These are phyloP conservation scores for Entomortierella chlamydospora DNA, from an alignment of 192 early-diverging fungal genomes.

Conservation along the genomic window DNA sequence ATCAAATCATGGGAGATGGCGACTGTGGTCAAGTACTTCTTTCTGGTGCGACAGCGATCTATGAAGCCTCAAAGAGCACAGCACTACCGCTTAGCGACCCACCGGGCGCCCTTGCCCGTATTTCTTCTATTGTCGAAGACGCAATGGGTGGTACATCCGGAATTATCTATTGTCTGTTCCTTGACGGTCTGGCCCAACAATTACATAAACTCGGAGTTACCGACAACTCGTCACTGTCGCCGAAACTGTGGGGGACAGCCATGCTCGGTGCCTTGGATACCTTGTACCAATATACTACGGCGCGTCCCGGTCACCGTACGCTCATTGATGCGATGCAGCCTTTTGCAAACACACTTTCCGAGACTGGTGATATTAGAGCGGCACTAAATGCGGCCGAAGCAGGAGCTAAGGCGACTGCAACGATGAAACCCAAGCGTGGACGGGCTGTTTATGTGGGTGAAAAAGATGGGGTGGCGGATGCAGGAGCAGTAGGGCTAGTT, in stretches of 20 bases:
- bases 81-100: slow-evolving; percentile 59
- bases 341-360: slow-evolving; percentile 64
- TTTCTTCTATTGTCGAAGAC: slow-evolving; percentile 77
- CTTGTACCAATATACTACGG: slow-evolving; percentile 73
- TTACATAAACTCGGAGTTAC: slow-evolving; percentile 42
- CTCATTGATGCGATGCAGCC: slow-evolving; percentile 78
- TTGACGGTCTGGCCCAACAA: slow-evolving; percentile 70
- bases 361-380: slow-evolving; percentile 53
- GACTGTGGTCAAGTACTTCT: slow-evolving; percentile 84
- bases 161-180: slow-evolving; percentile 82
- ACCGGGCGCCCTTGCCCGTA: slow-evolving; percentile 62
- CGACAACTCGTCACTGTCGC: slow-evolving; percentile 21
- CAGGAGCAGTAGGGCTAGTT: slow-evolving; percentile 72
- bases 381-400: slow-evolving; percentile 64
- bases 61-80: slow-evolving; percentile 54
- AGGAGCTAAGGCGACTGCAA: slow-evolving; percentile 66
- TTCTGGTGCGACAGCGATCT: slow-evolving; percentile 72
- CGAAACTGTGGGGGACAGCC: slow-evolving; percentile 61
- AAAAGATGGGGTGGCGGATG: slow-evolving; percentile 61
- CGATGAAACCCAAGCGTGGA: slow-evolving; percentile 71
- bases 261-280: slow-evolving; percentile 68
- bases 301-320: slow-evolving; percentile 78
- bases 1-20: slow-evolving; percentile 84
- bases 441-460: slow-evolving; percentile 72
- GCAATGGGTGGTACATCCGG: slow-evolving; percentile 85